These are phyloP conservation scores for Candida argentea DNA, from an alignment of 805 yeast species.

Conservation along the genomic window DNA sequence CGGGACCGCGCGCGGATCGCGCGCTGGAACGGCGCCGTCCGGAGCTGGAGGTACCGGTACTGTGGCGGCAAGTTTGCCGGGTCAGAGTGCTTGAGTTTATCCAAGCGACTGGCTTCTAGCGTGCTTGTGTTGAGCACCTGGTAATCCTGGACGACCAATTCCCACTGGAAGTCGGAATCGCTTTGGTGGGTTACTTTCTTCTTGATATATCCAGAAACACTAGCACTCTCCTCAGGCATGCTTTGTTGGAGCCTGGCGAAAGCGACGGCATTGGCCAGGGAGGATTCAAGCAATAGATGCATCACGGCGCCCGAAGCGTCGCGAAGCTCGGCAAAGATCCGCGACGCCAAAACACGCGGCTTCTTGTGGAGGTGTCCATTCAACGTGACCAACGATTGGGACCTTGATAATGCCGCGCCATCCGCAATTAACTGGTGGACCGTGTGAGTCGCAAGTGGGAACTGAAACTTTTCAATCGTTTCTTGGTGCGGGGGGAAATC, in stretches of 20 bases:
- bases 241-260: conserved; percentile 35
- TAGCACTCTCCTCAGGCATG: conserved; percentile 62
- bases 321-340: conserved; percentile 66
- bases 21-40: conserved; percentile 48
- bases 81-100: conserved; percentile 38
- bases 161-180: conserved; percentile 31
- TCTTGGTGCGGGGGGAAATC: too few species aligned
- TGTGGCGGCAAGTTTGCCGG: conserved; percentile 65
- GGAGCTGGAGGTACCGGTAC: conserved; percentile 69
- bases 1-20: conserved; percentile 48
- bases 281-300: conserved; percentile 40
- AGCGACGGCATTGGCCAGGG: conserved; percentile 26
- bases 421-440: conserved; percentile 4
- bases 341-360: conserved; percentile 60
- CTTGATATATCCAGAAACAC: conserved; percentile 48
- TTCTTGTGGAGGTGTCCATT: conserved; percentile 81
- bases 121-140: conserved; percentile 55
- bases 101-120: conserved; percentile 59
- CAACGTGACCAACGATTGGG: conserved; percentile 28
- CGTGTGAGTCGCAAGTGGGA: conserved; percentile 25
- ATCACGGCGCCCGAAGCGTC: conserved; percentile 59
- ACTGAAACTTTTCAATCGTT: conserved; percentile 23
- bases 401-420: too few species aligned
- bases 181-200: conserved; percentile 17
- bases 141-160: conserved; percentile 42